Evolutionary conservation across 768 basidiomycete genomes (phyloP).

Genomic region (Amanita rimosa): DNA sequence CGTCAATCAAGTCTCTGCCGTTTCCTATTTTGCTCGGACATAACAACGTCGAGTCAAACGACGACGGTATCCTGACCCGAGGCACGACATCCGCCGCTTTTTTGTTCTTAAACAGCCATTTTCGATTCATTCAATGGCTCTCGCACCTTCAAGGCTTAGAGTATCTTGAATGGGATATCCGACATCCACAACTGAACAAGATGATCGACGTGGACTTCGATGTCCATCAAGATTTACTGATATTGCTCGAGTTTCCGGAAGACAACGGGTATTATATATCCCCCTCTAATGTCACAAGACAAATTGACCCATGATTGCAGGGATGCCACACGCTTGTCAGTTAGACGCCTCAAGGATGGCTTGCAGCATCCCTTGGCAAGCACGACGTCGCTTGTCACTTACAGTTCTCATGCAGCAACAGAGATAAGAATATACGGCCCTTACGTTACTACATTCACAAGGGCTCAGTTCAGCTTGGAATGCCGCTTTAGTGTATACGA

Average conservation of each 20-base stretch:
- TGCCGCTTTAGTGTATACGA: not conserved
- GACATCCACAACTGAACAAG: conserved; percentile 17
- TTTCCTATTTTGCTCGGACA: not conserved
- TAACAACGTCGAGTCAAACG: not conserved
- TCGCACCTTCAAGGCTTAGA: conserved; percentile 34
- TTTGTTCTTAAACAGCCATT: not conserved
- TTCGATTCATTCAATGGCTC: conserved; percentile 33
- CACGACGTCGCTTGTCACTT: not conserved
- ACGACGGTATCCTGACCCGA: not conserved
- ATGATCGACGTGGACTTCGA: conserved; percentile 46
- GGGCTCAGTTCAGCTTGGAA: not conserved
- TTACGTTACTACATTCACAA: not conserved
- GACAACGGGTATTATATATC: not conserved
- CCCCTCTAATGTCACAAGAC: not conserved
- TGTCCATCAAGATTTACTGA: conserved; percentile 52
- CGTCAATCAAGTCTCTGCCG: not conserved
- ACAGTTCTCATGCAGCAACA: not conserved
- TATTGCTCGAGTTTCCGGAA: conserved; percentile 27
- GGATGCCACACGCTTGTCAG: not conserved
- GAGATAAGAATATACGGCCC: not conserved
- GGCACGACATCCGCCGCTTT: not conserved
- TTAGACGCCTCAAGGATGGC: conserved; percentile 35
- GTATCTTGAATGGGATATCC: conserved; percentile 32
- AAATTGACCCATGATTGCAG: not conserved
- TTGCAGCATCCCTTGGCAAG: conserved; percentile 32